Base-by-base conservation (phyloP, 2,329 filamentous ascomycete genomes). In the Orbilia javanica region DNA sequence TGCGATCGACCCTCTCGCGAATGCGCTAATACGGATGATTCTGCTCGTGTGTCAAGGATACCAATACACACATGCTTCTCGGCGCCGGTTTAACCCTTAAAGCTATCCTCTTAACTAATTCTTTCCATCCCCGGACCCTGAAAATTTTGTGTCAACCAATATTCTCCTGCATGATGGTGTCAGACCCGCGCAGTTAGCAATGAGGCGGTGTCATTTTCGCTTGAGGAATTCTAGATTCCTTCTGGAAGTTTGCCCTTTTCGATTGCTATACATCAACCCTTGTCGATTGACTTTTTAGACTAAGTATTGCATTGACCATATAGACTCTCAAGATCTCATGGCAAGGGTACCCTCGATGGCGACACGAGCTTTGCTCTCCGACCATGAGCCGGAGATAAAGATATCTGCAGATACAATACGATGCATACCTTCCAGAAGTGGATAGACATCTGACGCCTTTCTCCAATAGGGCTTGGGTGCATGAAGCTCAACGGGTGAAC, bases 241-340 rank as follows among this genome's bases (percentile, higher is more conserved):
- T 60, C 55, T 60, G 42, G 55, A 60, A 60, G 55, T 39, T 42
- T 60, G 31, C 55, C 55, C 20, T 27, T 42, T 60, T 42, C 29
- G 34, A 42, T 60, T 27, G 31, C 34, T 39, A 39, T 27, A 3
- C 8, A 36, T 60, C 31, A 27, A 42, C 13, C 7, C 55, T 42
- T 25, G 11, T n/a, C 20, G 1, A 27, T 25, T 25, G n/a, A 20
- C 8, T 42, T 10, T 20, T 13, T 13, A 2, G 42, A 60, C n/a
- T 15, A n/a, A 15, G 18, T 34, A 5, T 6, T 7, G 5, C 34
- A 57, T 36, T 57, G 52, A 53, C 18, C 50, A 18, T 5, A 36
- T 57, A 22, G 29, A 22, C 29, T 36, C 7, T 7, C 10, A 36
- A 7, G 7, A 4, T 36, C 7, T 7, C 10, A 36, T 8, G 7